Percentiles rank a stretch among this genome's conserved stretches.
Evolutionary conservation across 768 basidiomycete genomes (phyloP).

Genomic region (Coprinellus aureogranulatus): DNA sequence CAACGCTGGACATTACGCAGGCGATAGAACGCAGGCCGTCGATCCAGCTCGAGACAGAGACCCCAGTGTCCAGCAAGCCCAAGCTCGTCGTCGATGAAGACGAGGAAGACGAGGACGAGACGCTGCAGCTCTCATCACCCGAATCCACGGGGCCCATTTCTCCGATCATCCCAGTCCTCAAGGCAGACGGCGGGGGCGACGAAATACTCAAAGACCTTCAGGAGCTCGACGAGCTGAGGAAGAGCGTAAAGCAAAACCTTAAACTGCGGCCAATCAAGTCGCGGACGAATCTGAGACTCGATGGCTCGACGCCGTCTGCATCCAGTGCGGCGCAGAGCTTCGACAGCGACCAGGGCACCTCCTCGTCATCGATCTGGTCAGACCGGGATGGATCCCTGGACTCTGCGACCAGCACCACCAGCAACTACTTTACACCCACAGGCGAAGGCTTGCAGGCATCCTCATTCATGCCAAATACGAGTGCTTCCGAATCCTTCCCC

Average conservation of each 20-base stretch:
- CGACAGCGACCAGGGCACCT: neutral
- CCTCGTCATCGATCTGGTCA: neutral
- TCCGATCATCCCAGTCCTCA: slow-evolving; percentile 8
- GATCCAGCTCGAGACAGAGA: slow-evolving; percentile 37
- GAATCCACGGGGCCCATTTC: slow-evolving; percentile 33
- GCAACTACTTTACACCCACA: slow-evolving; percentile 53
- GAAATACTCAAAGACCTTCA: slow-evolving; percentile 69
- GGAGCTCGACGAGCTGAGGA: slow-evolving; percentile 64
- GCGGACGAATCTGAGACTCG: slow-evolving; percentile 27
- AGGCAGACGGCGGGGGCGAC: slow-evolving; percentile 27
- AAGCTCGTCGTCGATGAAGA: slow-evolving; percentile 27
- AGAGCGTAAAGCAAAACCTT: slow-evolving; percentile 73
- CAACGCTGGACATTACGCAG: slow-evolving; percentile 46
- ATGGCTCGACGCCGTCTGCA: neutral
- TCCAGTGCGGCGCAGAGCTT: neutral
- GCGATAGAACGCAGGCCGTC: slow-evolving; percentile 31
- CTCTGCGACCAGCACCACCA: slow-evolving; percentile 1
- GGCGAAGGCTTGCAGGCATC: slow-evolving; percentile 25
- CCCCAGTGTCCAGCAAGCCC: slow-evolving; percentile 22
- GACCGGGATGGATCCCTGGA: slow-evolving; percentile 9
- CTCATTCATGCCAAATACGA: slow-evolving; percentile 5
- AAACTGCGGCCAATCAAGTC: slow-evolving; percentile 75
- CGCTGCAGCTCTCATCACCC: slow-evolving; percentile 39
- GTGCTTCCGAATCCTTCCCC: slow-evolving; percentile 4
- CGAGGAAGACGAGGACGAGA: slow-evolving; percentile 38